A percentile compares a stretch with the other conserved stretches of the same genome.
phyloP scores from a whole-genome alignment of 2,329 filamentous ascomycete genomes.

The Cladosporium cucumerinum region DNA sequence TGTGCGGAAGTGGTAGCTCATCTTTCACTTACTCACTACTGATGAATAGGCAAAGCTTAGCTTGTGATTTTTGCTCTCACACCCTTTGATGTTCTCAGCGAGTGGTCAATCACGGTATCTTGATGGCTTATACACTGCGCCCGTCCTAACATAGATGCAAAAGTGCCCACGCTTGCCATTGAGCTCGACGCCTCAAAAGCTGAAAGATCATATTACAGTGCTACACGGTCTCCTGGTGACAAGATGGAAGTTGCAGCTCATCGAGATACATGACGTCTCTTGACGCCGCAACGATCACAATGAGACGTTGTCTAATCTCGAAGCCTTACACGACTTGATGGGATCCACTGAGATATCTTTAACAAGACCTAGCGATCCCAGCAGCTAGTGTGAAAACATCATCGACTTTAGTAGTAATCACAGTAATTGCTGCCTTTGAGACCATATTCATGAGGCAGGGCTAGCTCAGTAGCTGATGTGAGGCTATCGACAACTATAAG shows the following conservation, averaged over 20 bases:
- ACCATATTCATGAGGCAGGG: neutral
- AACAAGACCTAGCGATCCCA: neutral
- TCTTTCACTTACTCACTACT: neutral
- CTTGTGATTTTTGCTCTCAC: neutral
- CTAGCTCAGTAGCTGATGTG: neutral
- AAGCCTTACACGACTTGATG: neutral
- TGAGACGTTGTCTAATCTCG: too few species aligned
- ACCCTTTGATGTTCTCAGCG: neutral
- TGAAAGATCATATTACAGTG: too few species aligned
- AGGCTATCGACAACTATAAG: neutral
- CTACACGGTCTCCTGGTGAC: too few species aligned
- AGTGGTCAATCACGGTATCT: neutral
- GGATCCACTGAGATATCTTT: neutral
- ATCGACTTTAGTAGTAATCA: neutral
- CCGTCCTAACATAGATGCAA: neutral
- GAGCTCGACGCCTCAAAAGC: neutral
- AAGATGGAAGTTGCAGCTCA: too few species aligned
- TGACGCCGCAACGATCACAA: too few species aligned
- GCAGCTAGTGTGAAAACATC: neutral
- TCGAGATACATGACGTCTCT: too few species aligned
- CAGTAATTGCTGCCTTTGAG: neutral
- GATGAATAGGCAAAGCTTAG: neutral
- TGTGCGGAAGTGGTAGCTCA: too few species aligned
- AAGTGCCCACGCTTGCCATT: neutral
- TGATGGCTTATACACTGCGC: neutral